Conservation (phyloP, 169 alveolate genomes). For the Plasmodium blacklocki region DNA sequence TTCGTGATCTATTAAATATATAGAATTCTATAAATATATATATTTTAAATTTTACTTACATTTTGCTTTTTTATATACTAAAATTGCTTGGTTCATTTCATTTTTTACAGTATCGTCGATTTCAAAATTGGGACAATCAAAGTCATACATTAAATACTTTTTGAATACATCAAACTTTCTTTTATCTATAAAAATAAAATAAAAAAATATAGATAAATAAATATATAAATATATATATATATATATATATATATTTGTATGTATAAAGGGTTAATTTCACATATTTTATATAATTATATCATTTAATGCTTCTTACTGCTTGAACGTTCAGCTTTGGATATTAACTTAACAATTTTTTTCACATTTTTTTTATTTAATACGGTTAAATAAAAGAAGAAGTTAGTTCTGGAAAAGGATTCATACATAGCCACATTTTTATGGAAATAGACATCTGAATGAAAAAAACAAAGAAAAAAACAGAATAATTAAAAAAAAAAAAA, state of each 20-base stretch:
- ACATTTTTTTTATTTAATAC: slow-evolving; percentile 56
- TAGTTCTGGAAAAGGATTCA: slow-evolving; percentile 71
- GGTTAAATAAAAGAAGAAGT: slow-evolving; percentile 44
- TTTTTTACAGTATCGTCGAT: slow-evolving; percentile 25
- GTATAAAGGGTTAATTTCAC: no score
- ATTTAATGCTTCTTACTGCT: slow-evolving; percentile 13
- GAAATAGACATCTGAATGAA: slow-evolving; percentile 50
- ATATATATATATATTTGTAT: background rate
- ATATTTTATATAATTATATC: background rate
- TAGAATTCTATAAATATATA: background rate
- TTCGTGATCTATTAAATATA: background rate
- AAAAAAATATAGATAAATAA: background rate
- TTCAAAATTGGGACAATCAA: slow-evolving; percentile 42
- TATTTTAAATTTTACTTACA: slow-evolving; percentile 22
- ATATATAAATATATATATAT: slow-evolving; percentile 1
- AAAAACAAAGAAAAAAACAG: slow-evolving; percentile 12
- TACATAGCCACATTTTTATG: slow-evolving; percentile 55
- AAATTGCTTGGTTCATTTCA: slow-evolving; percentile 74
- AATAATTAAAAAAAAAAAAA: slow-evolving; percentile 40
- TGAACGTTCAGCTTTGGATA: slow-evolving; percentile 30
- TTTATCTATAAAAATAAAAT: slow-evolving; percentile 17
- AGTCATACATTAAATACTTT: slow-evolving; percentile 19
- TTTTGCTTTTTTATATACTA: slow-evolving; percentile 57
- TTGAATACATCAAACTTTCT: slow-evolving; percentile 49
- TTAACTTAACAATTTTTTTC: slow-evolving; percentile 23